Base-by-base conservation (phyloP, 2,329 filamentous ascomycete species). In the Pseudonectria foliicola region DNA sequence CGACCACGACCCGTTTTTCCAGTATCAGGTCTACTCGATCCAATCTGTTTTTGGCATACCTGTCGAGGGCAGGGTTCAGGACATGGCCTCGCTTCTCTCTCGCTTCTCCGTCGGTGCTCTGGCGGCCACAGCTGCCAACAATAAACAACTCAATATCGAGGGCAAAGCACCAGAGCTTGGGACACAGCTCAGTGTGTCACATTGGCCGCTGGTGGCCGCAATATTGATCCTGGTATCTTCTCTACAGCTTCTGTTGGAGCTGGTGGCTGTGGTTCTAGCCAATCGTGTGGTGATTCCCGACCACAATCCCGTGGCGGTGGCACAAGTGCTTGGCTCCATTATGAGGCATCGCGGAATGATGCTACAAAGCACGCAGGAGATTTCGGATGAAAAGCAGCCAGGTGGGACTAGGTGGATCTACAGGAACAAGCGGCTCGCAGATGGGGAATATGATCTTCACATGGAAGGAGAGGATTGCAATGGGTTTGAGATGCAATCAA, bases 31-130 rank as follows among this genome's bases (percentile, higher is more conserved):
- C 13, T 34, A 34, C 13, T 26, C 32, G 3, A 6, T 25, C 7
- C 13, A 24, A n/a, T 34, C 32, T 10, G 25, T 28, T 7, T 34
- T 26, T 24, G 32, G 32, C 12, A 28, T 18, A 3, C 32, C 32
- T n/a, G n/a, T 23, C 7, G 23, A 24, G 11, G 32, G 32, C 3
- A 21, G 6, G 3, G 10, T 15, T 10, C 8, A 18, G 3, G 25
- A 8, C 14, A 34, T 34, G 26, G 32, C 13, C 6, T 21, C 28
- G n/a, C 25, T 34, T 12, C 7, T 34, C 7, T 28, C 25, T 29
- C 32, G 32, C 4, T 34, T 34, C 25, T 10, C 32, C 7, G 21
- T 28, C 12, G 32, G 32, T 4, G 32, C 24, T 10, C 8, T 34
- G 13, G 18, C 21, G 3, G 25, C 24, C 7, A 7, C 32, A 2